Conservation (phyloP, 768 basidiomycete species). For the Leccinum boreale region DNA sequence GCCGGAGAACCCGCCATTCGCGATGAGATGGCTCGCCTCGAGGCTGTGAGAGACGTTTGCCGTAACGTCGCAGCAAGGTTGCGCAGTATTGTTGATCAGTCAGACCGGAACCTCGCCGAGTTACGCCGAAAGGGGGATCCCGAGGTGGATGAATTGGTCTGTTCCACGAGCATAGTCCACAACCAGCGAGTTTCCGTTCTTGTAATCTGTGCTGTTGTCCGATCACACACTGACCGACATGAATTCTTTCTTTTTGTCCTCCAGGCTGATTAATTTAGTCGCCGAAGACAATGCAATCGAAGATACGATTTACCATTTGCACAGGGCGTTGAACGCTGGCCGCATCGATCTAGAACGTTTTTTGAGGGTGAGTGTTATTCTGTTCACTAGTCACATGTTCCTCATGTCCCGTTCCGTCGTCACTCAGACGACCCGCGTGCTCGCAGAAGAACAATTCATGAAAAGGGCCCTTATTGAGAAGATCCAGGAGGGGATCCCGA, state of each 20-base stretch:
- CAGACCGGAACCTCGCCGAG: constrained; percentile 72
- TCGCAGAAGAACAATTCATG: constrained; percentile 96
- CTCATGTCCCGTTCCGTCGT: constrained; percentile 18
- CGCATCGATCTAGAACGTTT: constrained; percentile 94
- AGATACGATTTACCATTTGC: constrained; percentile 96
- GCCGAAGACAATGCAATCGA: constrained; percentile 99
- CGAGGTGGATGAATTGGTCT: constrained; percentile 94
- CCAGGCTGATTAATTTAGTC: constrained; percentile 89
- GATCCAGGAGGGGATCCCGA: constrained; percentile 63
- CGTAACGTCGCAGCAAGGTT: constrained; percentile 69
- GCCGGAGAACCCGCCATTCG: constrained; percentile 90
- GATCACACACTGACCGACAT: constrained; percentile 16
- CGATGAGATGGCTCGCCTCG: constrained; percentile 93
- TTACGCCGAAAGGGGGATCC: constrained; percentile 83
- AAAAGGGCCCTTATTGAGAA: constrained; percentile 93
- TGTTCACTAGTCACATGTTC: constrained; percentile 13
- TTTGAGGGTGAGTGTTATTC: constrained; percentile 63
- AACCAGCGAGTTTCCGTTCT: constrained; percentile 66
- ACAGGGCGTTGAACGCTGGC: constrained; percentile 86
- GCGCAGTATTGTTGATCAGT: constrained; percentile 57
- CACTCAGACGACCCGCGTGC: constrained; percentile 69
- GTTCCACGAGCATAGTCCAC: constrained; percentile 92
- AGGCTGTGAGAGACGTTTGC: constrained; percentile 92
- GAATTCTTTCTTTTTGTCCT: neutral
- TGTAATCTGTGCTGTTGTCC: neutral